Base-by-base conservation (phyloP, 257 asterid genomes). In the Coffea canephora region DNA sequence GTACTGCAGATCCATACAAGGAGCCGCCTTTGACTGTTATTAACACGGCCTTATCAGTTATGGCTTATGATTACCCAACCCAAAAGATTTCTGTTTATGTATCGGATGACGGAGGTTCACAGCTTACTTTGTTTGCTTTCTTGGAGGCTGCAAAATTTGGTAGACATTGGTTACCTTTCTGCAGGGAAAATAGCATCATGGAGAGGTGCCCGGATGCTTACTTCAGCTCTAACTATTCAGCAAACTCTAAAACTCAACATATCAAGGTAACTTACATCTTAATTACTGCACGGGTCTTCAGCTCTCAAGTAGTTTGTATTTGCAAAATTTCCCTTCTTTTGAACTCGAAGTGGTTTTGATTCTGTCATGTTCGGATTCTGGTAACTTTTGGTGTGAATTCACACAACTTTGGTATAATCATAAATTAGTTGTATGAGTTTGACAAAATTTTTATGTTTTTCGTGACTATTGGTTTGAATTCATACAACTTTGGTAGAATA, bases 41-140 rank as follows among this genome's bases (percentile, higher is more conserved):
- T 0, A 90, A 91, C 85, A 93, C 96, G 39, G 97, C 96, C 65
- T 69, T 91, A 73, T 93, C 97, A 6, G 95, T 91, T 11, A 87
- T 93, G 95, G 92, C 95, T 16, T 93, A 90, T 0, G 96, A 93
- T 50, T 93, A 87, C 78, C 96, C 93, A 57, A 3, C 92, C n/a
- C 92, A 88, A 27, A 93, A 93, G 77, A 18, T 93, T 43, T 91
- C 95, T 45, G 87, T 93, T 8, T 93, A 89, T 77, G 91, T 93
- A 77, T 91, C 97, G 52, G 95, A 91, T 73, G 97, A 93, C 50
- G 97, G 97, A 12, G 96, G 95, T 0, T 91, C 96, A 48, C 90
- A 91, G 85, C 88, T 91, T 18, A 93, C 90, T 3, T 83, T 91
- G 77, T 93, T 91, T 78, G 94, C 90, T 74, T 87, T 93, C 83